A percentile compares a stretch with the other conserved stretches of the same genome.
Evolutionary conservation across 306 rosid species (phyloP).

Genomic region (Trifolium subterraneum): DNA sequence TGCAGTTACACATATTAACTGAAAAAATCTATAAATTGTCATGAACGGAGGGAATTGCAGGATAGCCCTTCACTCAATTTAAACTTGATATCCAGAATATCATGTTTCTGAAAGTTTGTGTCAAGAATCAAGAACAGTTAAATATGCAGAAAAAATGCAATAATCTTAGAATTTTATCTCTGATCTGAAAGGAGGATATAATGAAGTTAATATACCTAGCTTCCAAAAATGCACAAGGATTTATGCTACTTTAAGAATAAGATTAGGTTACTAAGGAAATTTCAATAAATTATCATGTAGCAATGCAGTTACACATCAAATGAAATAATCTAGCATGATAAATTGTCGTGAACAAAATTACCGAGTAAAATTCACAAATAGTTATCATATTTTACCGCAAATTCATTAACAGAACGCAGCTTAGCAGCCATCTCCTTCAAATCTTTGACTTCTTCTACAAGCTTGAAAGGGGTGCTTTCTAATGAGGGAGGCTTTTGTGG

Average conservation of each 20-base stretch:
- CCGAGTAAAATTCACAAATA: not conserved
- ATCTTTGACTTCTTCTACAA: slow-evolving; percentile 77
- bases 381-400: slow-evolving; percentile 65
- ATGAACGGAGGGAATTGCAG: too few species aligned
- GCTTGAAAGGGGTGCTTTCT: slow-evolving; percentile 75
- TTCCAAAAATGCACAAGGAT: slow-evolving; percentile 11
- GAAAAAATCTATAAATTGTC: too few species aligned
- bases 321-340: slow-evolving; percentile 11
- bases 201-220: not conserved
- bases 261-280: not conserved
- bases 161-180: not conserved
- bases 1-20: too few species aligned
- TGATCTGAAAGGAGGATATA: slow-evolving; percentile 1
- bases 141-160: not conserved
- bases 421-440: slow-evolving; percentile 81
- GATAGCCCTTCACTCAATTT: too few species aligned
- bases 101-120: not conserved
- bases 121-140: slow-evolving; percentile 12
- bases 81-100: not conserved
- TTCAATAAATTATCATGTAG: not conserved
- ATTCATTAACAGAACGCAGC: slow-evolving; percentile 73
- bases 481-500: slow-evolving; percentile 62
- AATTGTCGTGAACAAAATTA: slow-evolving; percentile 22
- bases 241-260: not conserved
- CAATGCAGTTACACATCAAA: slow-evolving; percentile 8